Evolutionary conservation across 768 basidiomycete species (phyloP), one percentile per base, ranked within the genome.

Genomic region (Collybiopsis confluens): DNA sequence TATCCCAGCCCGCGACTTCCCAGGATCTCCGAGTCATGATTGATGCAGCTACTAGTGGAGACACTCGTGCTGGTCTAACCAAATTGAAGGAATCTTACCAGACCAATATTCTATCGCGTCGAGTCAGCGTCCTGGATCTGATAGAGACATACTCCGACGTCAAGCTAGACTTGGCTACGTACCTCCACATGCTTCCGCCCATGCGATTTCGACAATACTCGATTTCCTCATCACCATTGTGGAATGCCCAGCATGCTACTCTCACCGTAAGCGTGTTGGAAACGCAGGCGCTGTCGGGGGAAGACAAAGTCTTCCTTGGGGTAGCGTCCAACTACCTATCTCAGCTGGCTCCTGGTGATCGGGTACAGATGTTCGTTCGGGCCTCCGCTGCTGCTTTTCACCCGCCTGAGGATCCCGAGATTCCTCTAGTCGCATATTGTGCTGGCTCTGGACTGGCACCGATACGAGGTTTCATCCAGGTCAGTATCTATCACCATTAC

Each of bases 151-250:
- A 72, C 56, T 58, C 68, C 1, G 55, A 43, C 8, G 64, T 80
- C 54, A 54, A 67, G 26, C 62, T 77, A 20, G 56, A 70, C 15
- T 65, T 78, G 28, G 59, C 62, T 10, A 62, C 65, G 3, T 77
- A 71, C 65, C 60, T 80, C 27, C 62, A 63, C 18, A 66, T 75
- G 61, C 68, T 78, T 8, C 77, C 75, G 8, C 60, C 75, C 2
- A 78, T 78, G 72, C 74, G 75, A 35, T 66, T 76, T 47, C 65
- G 78, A 21, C 76, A 78, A 62, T 78, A 80, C 64, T 77, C 76
- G 2, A 78, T 78, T 57, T 78, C 78, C 0, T 76, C 75, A 1
- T 77, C 75, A 1, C 76, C 76, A 3, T 65, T 80, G 7, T 71
- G 72, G 69, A 68, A 75, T 54, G 65, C 77, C 6, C 59, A 63